Base-by-base conservation (phyloP, 2,329 filamentous ascomycete genomes). In the Pestalotiopsis sp. region DNA sequence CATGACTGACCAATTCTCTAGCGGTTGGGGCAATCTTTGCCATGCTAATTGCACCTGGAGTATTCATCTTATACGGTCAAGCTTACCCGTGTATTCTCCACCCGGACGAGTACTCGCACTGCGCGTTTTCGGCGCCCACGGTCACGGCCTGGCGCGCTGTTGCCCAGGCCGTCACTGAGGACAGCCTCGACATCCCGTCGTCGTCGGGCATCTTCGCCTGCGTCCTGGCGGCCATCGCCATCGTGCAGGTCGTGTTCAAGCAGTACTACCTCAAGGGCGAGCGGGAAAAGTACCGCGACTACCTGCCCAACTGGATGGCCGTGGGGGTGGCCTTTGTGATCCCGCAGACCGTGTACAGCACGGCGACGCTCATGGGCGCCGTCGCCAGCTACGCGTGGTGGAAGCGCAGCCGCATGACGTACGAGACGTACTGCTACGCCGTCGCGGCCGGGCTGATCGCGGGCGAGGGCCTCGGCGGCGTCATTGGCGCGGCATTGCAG, bases 141-240 rank as follows among this genome's bases (percentile, higher is more conserved):
- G 90, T 92, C 14, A 80, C 86, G 0, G 90, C 90, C 0, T 92
- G 90, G 90, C 83, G 86, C 56, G 90, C 90, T 4, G 88, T 92
- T 5, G 89, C 91, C 2, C 80, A 86, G 69, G 89, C 89, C 17
- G 88, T 90, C 69, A 90, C 88, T 0, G 84, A 87, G 70, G 86
- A 87, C 1, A 78, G 76, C 0, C 84, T 90, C 75, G 83, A 82
- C 4, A 88, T 91, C 69, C 89, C 88, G 12, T n/a, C 23, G 25
- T 83, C 80, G 7, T 86, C 85, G 25, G 87, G 86, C 49, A 88
- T 89, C 74, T 89, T 90, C 77, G 81, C 87, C 67, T 84, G 89
- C 72, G 80, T 85, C 68, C 85, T 90, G 75, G 83, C 85, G 27
- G 76, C 85, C 69, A 79, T 89, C 65, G 84, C 85, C 59, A 81